These are phyloP conservation scores for Crithidia expoeki DNA, from an alignment of 208 protist genomes.

Conservation along the genomic window DNA sequence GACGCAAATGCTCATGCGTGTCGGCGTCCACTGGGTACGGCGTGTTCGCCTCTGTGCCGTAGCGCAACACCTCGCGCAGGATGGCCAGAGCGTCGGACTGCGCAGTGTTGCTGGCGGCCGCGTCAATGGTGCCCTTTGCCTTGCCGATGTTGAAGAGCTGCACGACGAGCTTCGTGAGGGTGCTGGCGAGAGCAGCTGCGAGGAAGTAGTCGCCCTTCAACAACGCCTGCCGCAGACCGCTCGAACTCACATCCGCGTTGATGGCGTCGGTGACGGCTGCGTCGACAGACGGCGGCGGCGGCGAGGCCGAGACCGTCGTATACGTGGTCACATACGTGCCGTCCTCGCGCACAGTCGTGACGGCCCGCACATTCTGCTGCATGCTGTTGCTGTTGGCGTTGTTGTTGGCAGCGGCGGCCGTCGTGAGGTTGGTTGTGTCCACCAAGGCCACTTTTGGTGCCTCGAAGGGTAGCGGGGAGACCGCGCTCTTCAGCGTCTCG, in stretches of 20 bases:
- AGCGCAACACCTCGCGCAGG: conserved; percentile 74
- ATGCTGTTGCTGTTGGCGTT: background rate
- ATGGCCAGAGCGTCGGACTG: conserved; percentile 74
- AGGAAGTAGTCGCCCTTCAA: conserved; percentile 95
- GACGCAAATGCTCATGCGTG: conserved; percentile 89
- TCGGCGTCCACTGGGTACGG: conserved; percentile 75
- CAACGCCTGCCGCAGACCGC: conserved; percentile 64
- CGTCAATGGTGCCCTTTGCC: conserved; percentile 25
- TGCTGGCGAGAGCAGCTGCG: conserved; percentile 81
- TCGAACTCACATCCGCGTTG: conserved; percentile 17
- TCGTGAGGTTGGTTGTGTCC: conserved; percentile 20
- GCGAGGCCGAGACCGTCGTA: conserved; percentile 39
- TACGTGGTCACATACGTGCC: conserved; percentile 95
- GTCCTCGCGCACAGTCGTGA: conserved; percentile 85
- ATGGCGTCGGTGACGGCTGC: conserved; percentile 1
- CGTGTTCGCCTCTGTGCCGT: conserved; percentile 55
- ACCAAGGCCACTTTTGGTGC: conserved; percentile 19
- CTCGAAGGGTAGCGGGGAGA: conserved; percentile 69
- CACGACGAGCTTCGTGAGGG: conserved; percentile 96
- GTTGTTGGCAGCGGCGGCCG: conserved; percentile 14
- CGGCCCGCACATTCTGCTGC: conserved; percentile 44
- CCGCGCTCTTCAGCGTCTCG: conserved; percentile 39
- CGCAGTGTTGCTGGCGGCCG: conserved; percentile 37
- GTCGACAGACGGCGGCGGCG: conserved; percentile 5
- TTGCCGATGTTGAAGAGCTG: conserved; percentile 44